Evolutionary conservation across 139 green algal genomes (phyloP).

Genomic region (Chlorella sp.): DNA sequence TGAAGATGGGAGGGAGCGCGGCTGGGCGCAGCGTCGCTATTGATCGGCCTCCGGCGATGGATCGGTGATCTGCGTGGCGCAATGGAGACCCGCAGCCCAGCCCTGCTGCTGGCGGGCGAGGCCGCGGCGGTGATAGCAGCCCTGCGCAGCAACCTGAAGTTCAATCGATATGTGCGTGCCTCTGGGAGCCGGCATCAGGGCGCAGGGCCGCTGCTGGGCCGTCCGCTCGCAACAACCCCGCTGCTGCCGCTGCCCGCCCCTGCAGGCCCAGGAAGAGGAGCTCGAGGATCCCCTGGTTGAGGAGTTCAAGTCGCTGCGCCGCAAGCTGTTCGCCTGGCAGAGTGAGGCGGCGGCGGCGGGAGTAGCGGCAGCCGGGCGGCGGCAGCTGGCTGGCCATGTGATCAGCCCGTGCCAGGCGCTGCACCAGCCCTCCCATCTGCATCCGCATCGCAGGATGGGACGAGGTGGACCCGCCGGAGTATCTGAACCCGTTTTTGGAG

Average conservation of each 20-base stretch:
- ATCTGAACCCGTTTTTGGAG: conserved; percentile 92
- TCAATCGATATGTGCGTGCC: conserved; percentile 25
- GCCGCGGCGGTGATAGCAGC: conserved; percentile 21
- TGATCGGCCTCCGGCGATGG: too few species aligned
- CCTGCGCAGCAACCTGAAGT: conserved; percentile 27
- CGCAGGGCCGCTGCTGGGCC: background rate
- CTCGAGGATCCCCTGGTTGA: conserved; percentile 87
- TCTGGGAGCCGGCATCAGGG: background rate
- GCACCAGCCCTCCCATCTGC: background rate
- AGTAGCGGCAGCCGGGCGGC: background rate
- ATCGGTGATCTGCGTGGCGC: too few species aligned
- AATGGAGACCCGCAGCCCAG: conserved; percentile 2
- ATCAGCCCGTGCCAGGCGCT: background rate
- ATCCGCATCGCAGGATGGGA: conserved; percentile 65
- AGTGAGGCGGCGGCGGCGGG: conserved; percentile 35
- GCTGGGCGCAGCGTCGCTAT: too few species aligned
- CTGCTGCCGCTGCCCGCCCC: background rate
- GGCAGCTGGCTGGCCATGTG: background rate
- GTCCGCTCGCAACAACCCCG: background rate
- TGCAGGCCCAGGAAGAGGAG: conserved; percentile 61
- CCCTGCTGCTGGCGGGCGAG: conserved; percentile 9
- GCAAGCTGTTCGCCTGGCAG: conserved; percentile 83
- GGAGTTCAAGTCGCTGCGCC: conserved; percentile 79
- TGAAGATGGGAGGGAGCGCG: too few species aligned
- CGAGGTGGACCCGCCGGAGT: conserved; percentile 78